Evolutionary conservation across 257 asterid genomes (phyloP).

Genomic region (Scutellaria galericulata): DNA sequence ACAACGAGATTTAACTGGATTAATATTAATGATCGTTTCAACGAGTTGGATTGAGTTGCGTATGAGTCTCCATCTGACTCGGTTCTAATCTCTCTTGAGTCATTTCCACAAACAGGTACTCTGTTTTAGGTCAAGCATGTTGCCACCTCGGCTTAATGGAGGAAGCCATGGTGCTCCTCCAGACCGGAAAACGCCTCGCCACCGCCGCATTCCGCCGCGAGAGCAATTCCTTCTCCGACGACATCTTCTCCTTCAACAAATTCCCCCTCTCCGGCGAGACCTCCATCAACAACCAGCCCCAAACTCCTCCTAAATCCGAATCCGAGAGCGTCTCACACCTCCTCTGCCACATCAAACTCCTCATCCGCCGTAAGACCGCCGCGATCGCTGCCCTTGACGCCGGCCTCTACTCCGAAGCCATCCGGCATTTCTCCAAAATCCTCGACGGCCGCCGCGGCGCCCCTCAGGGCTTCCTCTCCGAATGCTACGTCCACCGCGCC

Average conservation of each 20-base stretch:
- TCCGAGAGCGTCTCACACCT: constrained; percentile 67
- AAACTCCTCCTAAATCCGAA: constrained; percentile 57
- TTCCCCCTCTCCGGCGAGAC: constrained; percentile 52
- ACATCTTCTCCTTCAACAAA: constrained; percentile 65
- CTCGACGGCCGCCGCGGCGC: constrained; percentile 81
- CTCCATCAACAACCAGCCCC: constrained; percentile 37
- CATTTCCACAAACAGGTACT: constrained; percentile 57
- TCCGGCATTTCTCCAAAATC: constrained; percentile 75
- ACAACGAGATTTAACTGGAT: constrained; percentile 19
- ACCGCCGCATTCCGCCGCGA: constrained; percentile 89
- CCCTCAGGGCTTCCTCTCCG: constrained; percentile 69
- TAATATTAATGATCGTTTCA: not conserved
- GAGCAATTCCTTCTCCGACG: constrained; percentile 85
- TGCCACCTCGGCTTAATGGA: constrained; percentile 94
- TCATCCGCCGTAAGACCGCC: constrained; percentile 75
- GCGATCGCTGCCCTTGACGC: constrained; percentile 80
- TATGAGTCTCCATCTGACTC: constrained; percentile 28
- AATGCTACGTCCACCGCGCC: constrained; percentile 72
- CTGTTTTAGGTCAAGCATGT: constrained; percentile 90
- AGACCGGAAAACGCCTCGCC: constrained; percentile 90
- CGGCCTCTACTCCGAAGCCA: constrained; percentile 68
- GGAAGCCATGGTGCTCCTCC: constrained; percentile 92
- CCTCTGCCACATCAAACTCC: constrained; percentile 70
- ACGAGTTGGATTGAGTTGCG: constrained; percentile 27
- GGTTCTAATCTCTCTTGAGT: constrained; percentile 9